phyloP scores from a whole-genome alignment of 345 rosid genomes.

The Gossypium australe region DNA sequence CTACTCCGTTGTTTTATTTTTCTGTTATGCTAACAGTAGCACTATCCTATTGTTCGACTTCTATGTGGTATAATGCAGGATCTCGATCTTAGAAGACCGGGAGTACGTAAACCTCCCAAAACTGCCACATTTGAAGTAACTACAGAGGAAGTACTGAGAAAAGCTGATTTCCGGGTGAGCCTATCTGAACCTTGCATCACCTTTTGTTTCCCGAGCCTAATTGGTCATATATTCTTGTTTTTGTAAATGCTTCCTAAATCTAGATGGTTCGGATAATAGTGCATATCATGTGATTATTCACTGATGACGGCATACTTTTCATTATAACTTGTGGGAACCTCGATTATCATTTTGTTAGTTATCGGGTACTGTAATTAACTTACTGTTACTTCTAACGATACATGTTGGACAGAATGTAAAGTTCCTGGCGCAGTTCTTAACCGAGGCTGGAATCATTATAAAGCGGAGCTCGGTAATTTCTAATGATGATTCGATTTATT shows the following conservation, averaged over 20 bases:
- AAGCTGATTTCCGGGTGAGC: constrained; percentile 87
- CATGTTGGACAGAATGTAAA: constrained; percentile 63
- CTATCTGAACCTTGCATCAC: not conserved
- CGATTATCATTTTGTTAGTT: too few relatives aligned
- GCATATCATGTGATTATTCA: not conserved
- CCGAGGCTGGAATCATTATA: constrained; percentile 77
- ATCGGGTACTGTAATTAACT: not conserved
- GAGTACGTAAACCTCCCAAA: constrained; percentile 22
- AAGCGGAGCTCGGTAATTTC: constrained; percentile 65
- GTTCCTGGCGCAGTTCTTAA: constrained; percentile 79
- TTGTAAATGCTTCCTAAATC: not conserved
- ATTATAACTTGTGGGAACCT: too few relatives aligned
- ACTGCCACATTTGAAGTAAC: constrained; percentile 42
- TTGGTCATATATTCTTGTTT: not conserved
- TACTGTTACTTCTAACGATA: not conserved
- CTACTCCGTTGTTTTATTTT: not conserved
- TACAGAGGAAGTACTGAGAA: constrained; percentile 52
- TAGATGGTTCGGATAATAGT: not conserved
- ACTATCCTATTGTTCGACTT: not conserved
- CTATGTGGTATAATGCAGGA: constrained; percentile 36
- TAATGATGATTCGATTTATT: not conserved
- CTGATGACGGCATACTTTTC: not conserved
- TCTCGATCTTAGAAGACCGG: constrained; percentile 49
- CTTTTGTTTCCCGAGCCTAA: not conserved
- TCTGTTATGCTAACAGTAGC: not conserved